phyloP scores from a whole-genome alignment of 345 rosid species.

The Odontarrhena argentea region DNA sequence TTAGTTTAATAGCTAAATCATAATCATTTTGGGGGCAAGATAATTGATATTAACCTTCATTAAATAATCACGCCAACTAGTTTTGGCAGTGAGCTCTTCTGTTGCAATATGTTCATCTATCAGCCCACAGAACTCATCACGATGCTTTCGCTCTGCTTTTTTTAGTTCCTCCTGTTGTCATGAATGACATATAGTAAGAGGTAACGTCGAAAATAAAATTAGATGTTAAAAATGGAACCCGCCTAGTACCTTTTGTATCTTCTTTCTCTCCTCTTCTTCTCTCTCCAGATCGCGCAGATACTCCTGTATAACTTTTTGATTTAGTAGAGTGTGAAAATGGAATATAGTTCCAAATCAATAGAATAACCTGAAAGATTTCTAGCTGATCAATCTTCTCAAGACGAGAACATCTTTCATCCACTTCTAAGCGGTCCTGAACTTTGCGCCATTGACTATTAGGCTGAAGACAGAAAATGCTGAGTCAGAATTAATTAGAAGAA shows the following conservation, averaged over 20 bases:
- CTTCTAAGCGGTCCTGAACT: constrained; percentile 90
- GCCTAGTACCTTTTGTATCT: constrained; percentile 75
- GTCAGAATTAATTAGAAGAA: constrained; percentile 29
- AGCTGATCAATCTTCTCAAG: constrained; percentile 90
- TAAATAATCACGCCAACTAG: constrained; percentile 85
- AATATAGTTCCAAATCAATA: constrained; percentile 25
- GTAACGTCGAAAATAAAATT: constrained; percentile 22
- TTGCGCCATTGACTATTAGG: constrained; percentile 96
- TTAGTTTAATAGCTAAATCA: constrained; percentile 19
- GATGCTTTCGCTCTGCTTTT: constrained; percentile 91
- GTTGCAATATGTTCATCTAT: constrained; percentile 77
- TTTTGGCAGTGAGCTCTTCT: constrained; percentile 77
- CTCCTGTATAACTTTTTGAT: constrained; percentile 57
- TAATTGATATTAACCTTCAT: constrained; percentile 52
- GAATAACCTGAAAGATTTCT: constrained; percentile 80
- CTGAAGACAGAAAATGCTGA: constrained; percentile 43
- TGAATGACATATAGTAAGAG: constrained; percentile 25
- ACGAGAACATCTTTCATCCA: constrained; percentile 84
- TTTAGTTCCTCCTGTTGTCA: constrained; percentile 77
- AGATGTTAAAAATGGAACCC: constrained; percentile 12
- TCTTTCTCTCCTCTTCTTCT: constrained; percentile 94
- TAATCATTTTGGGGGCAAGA: constrained; percentile 23
- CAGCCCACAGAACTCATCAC: constrained; percentile 89
- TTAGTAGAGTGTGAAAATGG: constrained; percentile 37
- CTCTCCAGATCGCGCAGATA: constrained; percentile 75